Evolutionary conservation across 352 stramenopile species (phyloP), one percentile per base, ranked within the genome.

Genomic region (Plasmopara muralis): DNA sequence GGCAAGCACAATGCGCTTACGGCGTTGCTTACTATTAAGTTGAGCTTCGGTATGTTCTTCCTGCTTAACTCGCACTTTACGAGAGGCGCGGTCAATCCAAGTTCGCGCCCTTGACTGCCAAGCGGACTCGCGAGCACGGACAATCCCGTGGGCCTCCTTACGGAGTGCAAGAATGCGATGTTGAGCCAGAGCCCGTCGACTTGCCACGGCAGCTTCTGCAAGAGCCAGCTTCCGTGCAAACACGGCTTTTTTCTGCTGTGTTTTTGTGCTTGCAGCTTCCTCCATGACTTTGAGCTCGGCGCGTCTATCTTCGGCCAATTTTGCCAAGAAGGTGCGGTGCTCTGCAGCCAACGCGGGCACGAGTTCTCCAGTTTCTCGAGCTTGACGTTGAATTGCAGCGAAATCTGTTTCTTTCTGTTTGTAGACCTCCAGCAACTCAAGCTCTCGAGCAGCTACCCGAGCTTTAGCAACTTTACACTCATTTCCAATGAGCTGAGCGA

Each of bases 1-100:
- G 12, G 68, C 74, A 33, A 89, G 56, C 39, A 89, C 53, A 30
- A 82, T 63, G 28, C 71, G 70, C 63, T 87, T 87, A 35, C 79
- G 70, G 29, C 76, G 71, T 31, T 84, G 85, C 60, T 87, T 88
- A 50, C 85, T 74, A 40, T 83, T 85, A 9, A 69, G 61, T 47
- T 85, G 74, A 37, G 77, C 80, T 53, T 89, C 84, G 8, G 72
- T 69, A 58, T 97, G 87, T 61, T 97, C 86, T 52, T 90, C 74
- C 65, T 93, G 77, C 62, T 97, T 97, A 31, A 96, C 72, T 6
- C 90, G 67, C 55, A 97, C 77, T 63, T 97, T 97, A 30, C 86
- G 76, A 7, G 64, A 77, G 6, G 87, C 89, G 14, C 82, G 85
- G 30, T 94, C 83, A 47, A 97, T 77, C 83, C 89, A 98, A 13